Base-by-base conservation (phyloP, 257 asterid genomes). In the Pogostemon cablin region DNA sequence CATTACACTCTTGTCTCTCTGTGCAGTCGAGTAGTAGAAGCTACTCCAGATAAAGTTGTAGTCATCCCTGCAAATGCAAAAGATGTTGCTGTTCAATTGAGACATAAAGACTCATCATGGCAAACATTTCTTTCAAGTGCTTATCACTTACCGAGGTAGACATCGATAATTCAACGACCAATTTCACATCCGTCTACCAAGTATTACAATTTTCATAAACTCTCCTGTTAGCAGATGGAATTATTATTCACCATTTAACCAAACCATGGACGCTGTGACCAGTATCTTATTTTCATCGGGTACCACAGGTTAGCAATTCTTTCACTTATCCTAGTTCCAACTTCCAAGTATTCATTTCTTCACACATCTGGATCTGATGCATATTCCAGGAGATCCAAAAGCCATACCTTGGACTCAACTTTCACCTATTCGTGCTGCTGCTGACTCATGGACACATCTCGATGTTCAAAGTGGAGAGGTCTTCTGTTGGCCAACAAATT, bases 341-440 rank as follows among this genome's bases (percentile, higher is more conserved):
- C 1, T 20, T 20, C 25, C 25, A 1, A 20, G 25, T 20, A 20
- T 20, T 54, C 44, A 3, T 40, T 3, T 62, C 40, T 3, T 56
- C 55, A 56, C 69, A 63, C 5, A 3, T 34, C n/a, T 49, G n/a
- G 56, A 3, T 34, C n/a, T 49, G n/a, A 61, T 66, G 9, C 4
- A 39, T 75, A 20, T 20, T 20, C 25, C 82, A 93, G 98, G 97
- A 68, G 98, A 93, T 46, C 97, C 98, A 56, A 93, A 93, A 81
- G 98, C 97, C 61, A 87, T 93, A 75, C 96, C 96, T 25, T 93
- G 97, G 98, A 87, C 97, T 46, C 98, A 90, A 25, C 90, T 86
- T 79, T 85, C 95, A 79, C 96, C 98, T 20, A 90, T 93, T 63
- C 86, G 98, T 17, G 74, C 85, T 56, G 90, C 90, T 82, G 87